Base-by-base conservation (phyloP, 2,329 filamentous ascomycete genomes). In the Scopulariopsis brevicaulis region DNA sequence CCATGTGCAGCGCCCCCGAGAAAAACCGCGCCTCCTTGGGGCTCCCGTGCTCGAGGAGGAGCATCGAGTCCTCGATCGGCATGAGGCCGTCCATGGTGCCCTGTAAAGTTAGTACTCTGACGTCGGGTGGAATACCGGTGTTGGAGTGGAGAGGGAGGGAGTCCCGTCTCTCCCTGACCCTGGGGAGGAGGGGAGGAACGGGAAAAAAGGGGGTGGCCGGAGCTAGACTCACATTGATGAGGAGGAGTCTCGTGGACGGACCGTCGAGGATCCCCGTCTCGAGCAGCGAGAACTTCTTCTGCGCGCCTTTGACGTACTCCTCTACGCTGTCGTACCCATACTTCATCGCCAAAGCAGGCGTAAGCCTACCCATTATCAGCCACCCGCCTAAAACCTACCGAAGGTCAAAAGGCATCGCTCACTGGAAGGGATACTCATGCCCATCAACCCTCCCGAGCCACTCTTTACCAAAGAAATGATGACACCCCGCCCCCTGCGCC, bases 21-120 rank as follows among this genome's bases (percentile, higher is more conserved):
- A 86, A 85, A 69, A 87, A 85, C 54, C 65, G 58, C 32, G 76
- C 82, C 69, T 87, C 84, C 71, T 88, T 88, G 14, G 82, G 82
- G 35, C 74, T 76, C 2, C 84, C 84, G 62, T 86, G 77, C 66
- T 86, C 82, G 62, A 85, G 80, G 57, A 87, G 70, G 56, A 87
- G 70, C 71, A 84, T 79, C 15, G 77, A 84, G 65, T 87, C 84
- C 65, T 87, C 84, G 59, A 87, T 84, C 0, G 84, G 84, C 75
- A 86, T 85, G 52, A 87, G 69, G 0, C 83, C 84, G 63, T 87
- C 84, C 57, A 77, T 73, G 3, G 78, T 81, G 10, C 84, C 84
- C 76, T 85, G 61, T 1, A 18, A 10, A 14, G 6, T 46, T 14
- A 46, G 40, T n/a, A n/a, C 18, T 4, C 40, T 14, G 14, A 7